Evolutionary conservation across 2,329 filamentous ascomycete genomes (phyloP), one percentile per base, ranked within the genome.

Genomic region (Fusarium metavorans): DNA sequence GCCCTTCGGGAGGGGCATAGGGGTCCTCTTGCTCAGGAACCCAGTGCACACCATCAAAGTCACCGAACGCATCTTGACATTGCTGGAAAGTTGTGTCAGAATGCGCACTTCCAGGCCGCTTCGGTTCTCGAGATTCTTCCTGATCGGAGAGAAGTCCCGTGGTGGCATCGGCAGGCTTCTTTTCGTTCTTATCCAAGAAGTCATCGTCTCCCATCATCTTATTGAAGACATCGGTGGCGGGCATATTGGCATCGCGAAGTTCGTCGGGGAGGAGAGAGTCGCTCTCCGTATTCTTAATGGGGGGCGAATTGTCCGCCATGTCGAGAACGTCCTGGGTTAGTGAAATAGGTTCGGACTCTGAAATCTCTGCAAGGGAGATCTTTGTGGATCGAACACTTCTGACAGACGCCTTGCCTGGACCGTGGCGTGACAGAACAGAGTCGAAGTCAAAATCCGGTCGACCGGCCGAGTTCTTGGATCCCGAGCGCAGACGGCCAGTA

Each of bases 31-130:
- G 75, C 8, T 91, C 87, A 5, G 92, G 89, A 32, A 90, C 88
- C 80, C 91, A 94, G 79, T 96, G 93, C 16, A 93, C 92, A 41
- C 94, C 94, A 80, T 97, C 94, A 79, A 97, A 97, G 80, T 95
- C 93, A 48, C 91, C 89, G 84, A 96, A 97, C 4, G 93, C 89
- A 43, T 88, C 87, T 84, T 91, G 85, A 20, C 90, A 90, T 79
- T 93, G 91, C 35, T 92, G 91, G 67, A 87, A 91, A 3, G 92
- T 93, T 65, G 89, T 88, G 54, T 83, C 85, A 5, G 90, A 92
- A 13, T 85, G 88, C 11, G 88, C 85, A 5, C 89, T 90, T 11
- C 77, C 76, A 0, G 83, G 81, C 18, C 82, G 78, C 54, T 76
- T 59, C 30, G 66, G 58, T 25, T 76, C 62, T 45, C 76, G 68